These are phyloP conservation scores for Penicillium frequentans DNA, from an alignment of 2,329 filamentous ascomycete species.

Conservation along the genomic window DNA sequence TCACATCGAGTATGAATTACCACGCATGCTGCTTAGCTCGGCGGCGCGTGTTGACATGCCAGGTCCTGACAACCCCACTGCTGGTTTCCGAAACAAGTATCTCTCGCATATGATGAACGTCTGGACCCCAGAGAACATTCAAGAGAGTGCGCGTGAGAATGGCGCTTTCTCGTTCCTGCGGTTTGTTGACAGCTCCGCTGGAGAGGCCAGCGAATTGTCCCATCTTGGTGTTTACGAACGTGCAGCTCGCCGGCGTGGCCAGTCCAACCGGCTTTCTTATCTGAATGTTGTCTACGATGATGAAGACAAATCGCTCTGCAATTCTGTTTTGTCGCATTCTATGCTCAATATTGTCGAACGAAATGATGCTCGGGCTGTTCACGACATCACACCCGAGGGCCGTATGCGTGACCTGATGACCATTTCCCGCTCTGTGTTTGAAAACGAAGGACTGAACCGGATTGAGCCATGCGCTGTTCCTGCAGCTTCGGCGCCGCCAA, in stretches of 20 bases:
- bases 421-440: conserved; percentile 66
- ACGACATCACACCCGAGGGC: conserved; percentile 70
- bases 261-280: conserved; percentile 60
- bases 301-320: conserved; percentile 58
- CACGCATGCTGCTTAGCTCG: conserved; percentile 77
- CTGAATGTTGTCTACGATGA: conserved; percentile 69
- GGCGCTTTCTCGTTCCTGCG: conserved; percentile 85
- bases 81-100: conserved; percentile 78
- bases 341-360: conserved; percentile 78
- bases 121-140: conserved; percentile 78
- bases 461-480: conserved; percentile 81
- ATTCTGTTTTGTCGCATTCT: conserved; percentile 70
- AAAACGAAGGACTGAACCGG: conserved; percentile 68
- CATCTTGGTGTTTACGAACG: conserved; percentile 73
- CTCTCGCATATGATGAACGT: conserved; percentile 84
- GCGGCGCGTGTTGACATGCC: conserved; percentile 74
- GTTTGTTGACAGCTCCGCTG: conserved; percentile 74
- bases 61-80: conserved; percentile 69
- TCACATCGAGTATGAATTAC: conserved; percentile 79
- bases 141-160: conserved; percentile 59
- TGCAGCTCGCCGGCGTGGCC: conserved; percentile 59
- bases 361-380: conserved; percentile 64
- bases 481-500: conserved; percentile 79
- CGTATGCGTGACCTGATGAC: conserved; percentile 75
- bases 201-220: conserved; percentile 69